A percentile compares a stretch with the other conserved stretches of the same genome.
Conservation (phyloP, 495 filamentous ascomycete genomes). For the Cercophora scortea region DNA sequence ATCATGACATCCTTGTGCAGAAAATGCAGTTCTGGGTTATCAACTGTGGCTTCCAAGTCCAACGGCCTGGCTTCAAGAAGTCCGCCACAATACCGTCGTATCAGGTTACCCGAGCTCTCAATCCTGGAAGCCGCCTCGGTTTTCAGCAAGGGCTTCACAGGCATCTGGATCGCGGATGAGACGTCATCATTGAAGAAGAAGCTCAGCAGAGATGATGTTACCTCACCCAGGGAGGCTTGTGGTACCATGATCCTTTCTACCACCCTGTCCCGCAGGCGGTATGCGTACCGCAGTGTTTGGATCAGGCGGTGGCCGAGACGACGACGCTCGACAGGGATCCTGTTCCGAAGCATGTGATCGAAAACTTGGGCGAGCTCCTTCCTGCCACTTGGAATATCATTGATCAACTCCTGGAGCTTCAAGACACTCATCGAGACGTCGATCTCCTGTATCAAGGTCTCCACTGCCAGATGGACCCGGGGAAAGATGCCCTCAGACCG, state of each 20-base stretch:
- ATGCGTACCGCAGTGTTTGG: neutral
- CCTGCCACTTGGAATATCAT: neutral
- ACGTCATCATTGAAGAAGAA: neutral
- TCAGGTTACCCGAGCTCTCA: neutral
- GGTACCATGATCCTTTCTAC: too few species aligned
- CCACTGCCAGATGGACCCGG: neutral
- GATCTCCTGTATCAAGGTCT: neutral
- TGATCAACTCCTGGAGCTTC: neutral
- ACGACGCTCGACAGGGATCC: neutral
- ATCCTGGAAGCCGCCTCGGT: neutral
- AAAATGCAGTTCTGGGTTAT: neutral
- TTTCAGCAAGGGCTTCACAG: neutral
- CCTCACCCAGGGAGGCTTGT: neutral
- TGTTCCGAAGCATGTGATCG: neutral
- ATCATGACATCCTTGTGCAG: neutral
- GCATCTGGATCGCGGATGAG: neutral
- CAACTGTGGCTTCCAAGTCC: neutral
- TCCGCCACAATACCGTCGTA: neutral
- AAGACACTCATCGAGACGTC: neutral
- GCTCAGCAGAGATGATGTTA: neutral
- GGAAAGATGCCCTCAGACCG: slow-evolving; percentile 2
- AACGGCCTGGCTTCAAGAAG: neutral
- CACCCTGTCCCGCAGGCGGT: neutral
- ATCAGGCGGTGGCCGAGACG: neutral
- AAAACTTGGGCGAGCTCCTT: neutral